Conservation (phyloP, 805 yeast genomes). For the Saturnispora bothae region DNA sequence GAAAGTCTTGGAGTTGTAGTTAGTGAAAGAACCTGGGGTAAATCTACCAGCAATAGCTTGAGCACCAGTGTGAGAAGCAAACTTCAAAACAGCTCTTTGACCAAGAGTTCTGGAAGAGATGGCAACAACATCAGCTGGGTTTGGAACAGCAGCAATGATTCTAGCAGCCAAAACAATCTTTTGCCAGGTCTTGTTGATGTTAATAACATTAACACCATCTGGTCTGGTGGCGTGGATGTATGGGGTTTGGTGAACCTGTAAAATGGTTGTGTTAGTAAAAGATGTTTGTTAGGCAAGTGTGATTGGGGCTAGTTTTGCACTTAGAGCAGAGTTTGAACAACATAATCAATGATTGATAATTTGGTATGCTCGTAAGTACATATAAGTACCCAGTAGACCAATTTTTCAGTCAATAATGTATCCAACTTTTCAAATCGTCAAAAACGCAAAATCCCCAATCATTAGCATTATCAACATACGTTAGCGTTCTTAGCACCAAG, state of each 20-base stretch:
- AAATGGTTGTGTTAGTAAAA: slow-evolving; percentile 13
- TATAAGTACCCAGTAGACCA: neutral
- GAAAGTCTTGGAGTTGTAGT: slow-evolving; percentile 99
- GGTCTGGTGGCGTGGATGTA: slow-evolving; percentile 97
- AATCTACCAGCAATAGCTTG: slow-evolving; percentile 99
- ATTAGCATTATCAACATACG: slow-evolving; percentile 42
- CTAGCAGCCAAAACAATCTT: slow-evolving; percentile 99
- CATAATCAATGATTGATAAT: too few species aligned
- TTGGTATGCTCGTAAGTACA: too few species aligned
- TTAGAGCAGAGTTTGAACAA: too few species aligned
- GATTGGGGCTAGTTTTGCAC: too few species aligned
- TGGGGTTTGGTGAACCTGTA: slow-evolving; percentile 87
- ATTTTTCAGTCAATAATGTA: neutral
- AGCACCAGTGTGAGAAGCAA: slow-evolving; percentile 99
- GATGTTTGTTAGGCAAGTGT: too few species aligned
- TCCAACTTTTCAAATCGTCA: too few species aligned
- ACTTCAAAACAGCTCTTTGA: slow-evolving; percentile 99
- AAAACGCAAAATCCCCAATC: too few species aligned
- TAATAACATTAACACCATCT: slow-evolving; percentile 98
- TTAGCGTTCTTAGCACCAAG: slow-evolving; percentile 99
- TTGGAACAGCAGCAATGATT: slow-evolving; percentile 98
- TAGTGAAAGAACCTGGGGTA: slow-evolving; percentile 99
- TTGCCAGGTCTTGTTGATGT: slow-evolving; percentile 99
- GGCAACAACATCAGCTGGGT: slow-evolving; percentile 96
- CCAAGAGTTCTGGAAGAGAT: slow-evolving; percentile 99